Evolutionary conservation across 768 basidiomycete species (phyloP).

Genomic region (Trametes cubensis): DNA sequence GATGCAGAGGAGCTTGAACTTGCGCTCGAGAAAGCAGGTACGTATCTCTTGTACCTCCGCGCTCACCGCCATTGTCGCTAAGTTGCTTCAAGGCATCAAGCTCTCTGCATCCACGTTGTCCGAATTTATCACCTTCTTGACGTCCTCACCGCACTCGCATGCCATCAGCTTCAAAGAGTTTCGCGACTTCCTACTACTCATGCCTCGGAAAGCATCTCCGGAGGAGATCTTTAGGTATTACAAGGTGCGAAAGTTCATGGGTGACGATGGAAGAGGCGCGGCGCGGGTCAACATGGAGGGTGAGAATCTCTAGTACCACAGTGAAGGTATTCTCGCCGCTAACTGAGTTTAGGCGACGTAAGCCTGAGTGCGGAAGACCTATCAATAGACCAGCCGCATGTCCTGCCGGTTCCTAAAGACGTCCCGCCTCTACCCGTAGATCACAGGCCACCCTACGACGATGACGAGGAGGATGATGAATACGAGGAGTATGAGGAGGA

Average conservation of each 20-base stretch:
- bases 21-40: constrained; percentile 77
- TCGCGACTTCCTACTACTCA: constrained; percentile 83
- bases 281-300: constrained; percentile 91
- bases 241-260: constrained; percentile 65
- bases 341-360: constrained; percentile 62
- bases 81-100: constrained; percentile 58
- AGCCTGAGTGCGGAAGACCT: constrained; percentile 77
- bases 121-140: constrained; percentile 81
- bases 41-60: constrained; percentile 22
- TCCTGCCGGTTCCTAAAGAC: constrained; percentile 13
- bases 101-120: constrained; percentile 68
- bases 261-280: constrained; percentile 75
- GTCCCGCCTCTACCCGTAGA: constrained; percentile 26
- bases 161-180: constrained; percentile 82
- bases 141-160: constrained; percentile 69
- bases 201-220: constrained; percentile 80
- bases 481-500: constrained; percentile 56
- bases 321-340: constrained; percentile 6
- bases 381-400: constrained; percentile 34
- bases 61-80: background rate
- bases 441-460: constrained; percentile 31
- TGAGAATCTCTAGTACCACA: constrained; percentile 32
- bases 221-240: constrained; percentile 88
- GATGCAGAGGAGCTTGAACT: constrained; percentile 63
- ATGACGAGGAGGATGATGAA: constrained; percentile 40